Percentiles rank a stretch among this genome's conserved stretches.
phyloP scores from a whole-genome alignment of 805 yeast genomes.

The Geotrichum ghanense region DNA sequence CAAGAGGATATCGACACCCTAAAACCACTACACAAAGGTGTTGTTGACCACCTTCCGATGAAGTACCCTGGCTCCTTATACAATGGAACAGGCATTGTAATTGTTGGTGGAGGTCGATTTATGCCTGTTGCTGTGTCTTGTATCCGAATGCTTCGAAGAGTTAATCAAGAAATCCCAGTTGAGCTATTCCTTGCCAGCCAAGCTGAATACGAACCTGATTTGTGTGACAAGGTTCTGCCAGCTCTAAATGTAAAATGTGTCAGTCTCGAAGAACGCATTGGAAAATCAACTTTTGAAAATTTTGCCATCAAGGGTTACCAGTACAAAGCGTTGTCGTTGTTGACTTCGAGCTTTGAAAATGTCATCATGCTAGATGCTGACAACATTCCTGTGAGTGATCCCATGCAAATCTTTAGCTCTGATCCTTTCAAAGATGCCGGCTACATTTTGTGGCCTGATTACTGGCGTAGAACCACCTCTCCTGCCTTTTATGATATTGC shows the following conservation, averaged over 20 bases:
- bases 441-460: slow-evolving; percentile 71
- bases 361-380: slow-evolving; percentile 68
- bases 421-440: slow-evolving; percentile 45
- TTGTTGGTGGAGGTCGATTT: slow-evolving; percentile 72
- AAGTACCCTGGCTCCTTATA: slow-evolving; percentile 11
- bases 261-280: slow-evolving; percentile 49
- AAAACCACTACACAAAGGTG: not conserved
- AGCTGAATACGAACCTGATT: slow-evolving; percentile 59
- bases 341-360: slow-evolving; percentile 64
- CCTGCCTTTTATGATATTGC: slow-evolving; percentile 65
- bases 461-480: slow-evolving; percentile 75
- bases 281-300: slow-evolving; percentile 36
- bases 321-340: slow-evolving; percentile 54
- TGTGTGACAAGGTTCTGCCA: slow-evolving; percentile 57
- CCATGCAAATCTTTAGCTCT: slow-evolving; percentile 46
- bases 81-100: slow-evolving; percentile 43
- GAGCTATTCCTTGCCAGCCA: slow-evolving; percentile 70
- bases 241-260: slow-evolving; percentile 55
- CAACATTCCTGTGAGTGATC: slow-evolving; percentile 55
- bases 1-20: not conserved
- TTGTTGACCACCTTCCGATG: not conserved
- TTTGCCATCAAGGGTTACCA: slow-evolving; percentile 55
- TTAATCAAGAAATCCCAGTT: slow-evolving; percentile 61
- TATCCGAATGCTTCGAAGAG: slow-evolving; percentile 50
- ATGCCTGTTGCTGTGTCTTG: slow-evolving; percentile 61